Evolutionary conservation across 257 asterid genomes (phyloP), one percentile per base, ranked within the genome.

Genomic region (Paulownia fortunei): DNA sequence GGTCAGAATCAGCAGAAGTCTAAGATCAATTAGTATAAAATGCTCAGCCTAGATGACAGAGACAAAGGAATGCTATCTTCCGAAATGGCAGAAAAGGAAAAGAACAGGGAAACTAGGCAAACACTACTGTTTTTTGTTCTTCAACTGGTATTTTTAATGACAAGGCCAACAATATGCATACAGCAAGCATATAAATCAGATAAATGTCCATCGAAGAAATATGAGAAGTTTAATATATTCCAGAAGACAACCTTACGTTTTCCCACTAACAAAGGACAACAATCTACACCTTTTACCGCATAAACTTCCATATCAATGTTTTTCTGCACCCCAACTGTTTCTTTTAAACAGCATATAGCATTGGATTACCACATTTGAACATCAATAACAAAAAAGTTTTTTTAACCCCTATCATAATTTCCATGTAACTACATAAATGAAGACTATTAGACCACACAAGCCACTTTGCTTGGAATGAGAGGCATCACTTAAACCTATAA

Each of bases 1-100:
- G 82, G 61, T 51, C 26, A 10, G 6, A 18, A 77, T 73, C 73
- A 78, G 73, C 27, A 54, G 24, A 54, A 73, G 46, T 80, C 26
- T 36, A 56, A 75, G 37, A 75, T 32, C 37, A 69, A 62, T 39
- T 34, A 66, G 42, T 34, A 24, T 19, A 77, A 18, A 73, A 67
- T 70, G 58, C 58, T 69, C 37, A 37, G 47, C 16, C 19, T 36
- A 36, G 67, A 39, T 23, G 51, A 3, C 34, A 42, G 58, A 21
- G 30, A n/a, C 18, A 71, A 51, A 21, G 47, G 54, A 51, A 62
- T 54, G 18, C 15, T 41, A 59, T 76, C 37, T 39, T 16, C 56
- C 23, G 21, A 63, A 74, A 21, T 16, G 4, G 9, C 15, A 0
- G 5, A 60, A 26, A 18, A 23, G 47, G 41, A 46, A 81, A 67